Evolutionary conservation across 192 early-diverging fungal species (phyloP).

Genomic region (Umbelopsis vinacea): DNA sequence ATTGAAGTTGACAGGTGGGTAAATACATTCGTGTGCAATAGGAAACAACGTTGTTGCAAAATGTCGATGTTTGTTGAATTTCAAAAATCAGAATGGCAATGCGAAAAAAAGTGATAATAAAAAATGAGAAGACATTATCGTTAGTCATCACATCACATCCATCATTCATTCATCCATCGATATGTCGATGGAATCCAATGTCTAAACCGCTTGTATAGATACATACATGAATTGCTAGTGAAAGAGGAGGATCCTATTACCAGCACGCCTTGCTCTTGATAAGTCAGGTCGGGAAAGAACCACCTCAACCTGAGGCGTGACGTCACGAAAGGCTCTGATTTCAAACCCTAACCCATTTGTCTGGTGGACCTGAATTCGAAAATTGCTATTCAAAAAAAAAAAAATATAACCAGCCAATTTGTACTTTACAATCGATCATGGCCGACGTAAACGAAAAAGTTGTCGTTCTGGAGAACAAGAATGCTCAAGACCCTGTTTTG

Average conservation of each 20-base stretch:
- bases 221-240: constrained; percentile 25
- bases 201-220: background rate
- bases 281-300: constrained; percentile 2
- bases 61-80: constrained; percentile 12
- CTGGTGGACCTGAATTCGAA: background rate
- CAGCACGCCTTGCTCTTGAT: background rate
- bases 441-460: constrained; percentile 19
- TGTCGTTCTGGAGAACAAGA: constrained; percentile 10
- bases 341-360: background rate
- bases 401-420: background rate
- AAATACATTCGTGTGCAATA: background rate
- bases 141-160: constrained; percentile 15
- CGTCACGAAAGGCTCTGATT: background rate
- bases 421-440: constrained; percentile 17
- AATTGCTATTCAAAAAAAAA: constrained; percentile 3
- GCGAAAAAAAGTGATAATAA: background rate
- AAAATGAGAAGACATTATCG: background rate
- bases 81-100: constrained; percentile 1
- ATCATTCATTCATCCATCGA: constrained; percentile 20
- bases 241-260: constrained; percentile 15
- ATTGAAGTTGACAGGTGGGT: background rate
- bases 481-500: background rate
- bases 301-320: background rate
- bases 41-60: background rate
- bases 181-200: background rate